Conservation (phyloP, 2,329 filamentous ascomycete species). For the Ascochyta viciae-villosae region DNA sequence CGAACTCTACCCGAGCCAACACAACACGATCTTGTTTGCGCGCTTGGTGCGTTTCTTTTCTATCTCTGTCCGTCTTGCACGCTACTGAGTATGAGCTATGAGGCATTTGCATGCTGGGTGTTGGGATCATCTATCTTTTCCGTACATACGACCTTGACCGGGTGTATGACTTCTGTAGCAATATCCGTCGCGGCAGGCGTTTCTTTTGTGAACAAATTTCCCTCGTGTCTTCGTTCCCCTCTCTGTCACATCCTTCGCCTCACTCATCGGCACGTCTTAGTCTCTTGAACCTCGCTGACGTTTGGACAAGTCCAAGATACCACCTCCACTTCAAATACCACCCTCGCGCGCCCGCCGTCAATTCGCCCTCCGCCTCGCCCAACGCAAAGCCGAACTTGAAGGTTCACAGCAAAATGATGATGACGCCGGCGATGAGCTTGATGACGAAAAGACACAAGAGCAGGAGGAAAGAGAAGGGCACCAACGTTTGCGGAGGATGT, state of each 20-base stretch:
- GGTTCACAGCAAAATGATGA: constrained; percentile 13
- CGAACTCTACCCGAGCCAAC: constrained; percentile 23
- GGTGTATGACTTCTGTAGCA: constrained; percentile 43
- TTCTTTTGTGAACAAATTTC: constrained; percentile 17
- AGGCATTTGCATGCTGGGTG: constrained; percentile 21
- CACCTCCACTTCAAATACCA: constrained; percentile 75
- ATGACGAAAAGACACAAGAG: constrained; percentile 28
- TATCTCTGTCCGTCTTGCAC: constrained; percentile 20
- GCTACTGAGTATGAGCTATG: constrained; percentile 21
- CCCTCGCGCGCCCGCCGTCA: constrained; percentile 87
- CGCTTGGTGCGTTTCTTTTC: constrained; percentile 50
- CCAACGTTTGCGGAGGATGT: constrained; percentile 43
- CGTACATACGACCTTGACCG: constrained; percentile 39
- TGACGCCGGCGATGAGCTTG: constrained; percentile 26
- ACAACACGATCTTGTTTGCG: constrained; percentile 41
- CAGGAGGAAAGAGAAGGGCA: constrained; percentile 43
- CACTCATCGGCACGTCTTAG: constrained; percentile 15
- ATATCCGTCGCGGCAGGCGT: constrained; percentile 33
- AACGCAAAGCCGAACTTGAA: constrained; percentile 55
- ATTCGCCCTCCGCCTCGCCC: constrained; percentile 80
- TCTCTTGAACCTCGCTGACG: constrained; percentile 51
- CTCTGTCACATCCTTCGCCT: background rate
- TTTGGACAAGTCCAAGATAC: constrained; percentile 38
- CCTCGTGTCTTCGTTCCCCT: constrained; percentile 1
- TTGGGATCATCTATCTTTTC: constrained; percentile 15